These are phyloP conservation scores for Zalaria obscura DNA, from an alignment of 2,329 filamentous ascomycete genomes.

Conservation along the genomic window DNA sequence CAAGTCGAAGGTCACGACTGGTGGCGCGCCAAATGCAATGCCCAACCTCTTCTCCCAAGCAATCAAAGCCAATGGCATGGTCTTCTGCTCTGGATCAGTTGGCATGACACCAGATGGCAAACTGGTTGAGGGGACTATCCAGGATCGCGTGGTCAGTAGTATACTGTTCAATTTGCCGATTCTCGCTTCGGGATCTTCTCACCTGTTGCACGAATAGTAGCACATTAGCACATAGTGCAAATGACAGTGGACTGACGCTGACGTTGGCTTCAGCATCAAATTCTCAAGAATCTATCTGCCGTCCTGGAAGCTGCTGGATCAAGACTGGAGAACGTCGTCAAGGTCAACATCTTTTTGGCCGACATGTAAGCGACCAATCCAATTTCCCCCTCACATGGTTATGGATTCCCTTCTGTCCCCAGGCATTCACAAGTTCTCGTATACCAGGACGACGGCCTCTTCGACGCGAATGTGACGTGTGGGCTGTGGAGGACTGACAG, in stretches of 20 bases:
- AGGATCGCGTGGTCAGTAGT: conserved; percentile 35
- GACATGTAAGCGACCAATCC: conserved; percentile 38
- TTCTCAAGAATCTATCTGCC: conserved; percentile 43
- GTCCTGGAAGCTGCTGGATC: conserved; percentile 48
- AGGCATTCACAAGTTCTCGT: too few species aligned
- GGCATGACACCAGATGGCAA: conserved; percentile 42
- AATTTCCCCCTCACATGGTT: too few species aligned
- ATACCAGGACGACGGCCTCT: too few species aligned
- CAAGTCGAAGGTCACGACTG: conserved; percentile 5
- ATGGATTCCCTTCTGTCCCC: too few species aligned
- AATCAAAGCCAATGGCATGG: conserved; percentile 40
- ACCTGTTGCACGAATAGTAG: too few species aligned
- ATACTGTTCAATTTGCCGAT: too few species aligned
- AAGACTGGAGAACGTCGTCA: conserved; percentile 46
- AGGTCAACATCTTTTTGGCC: conserved; percentile 52
- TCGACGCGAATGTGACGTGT: too few species aligned
- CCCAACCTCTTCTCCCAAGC: conserved; percentile 18
- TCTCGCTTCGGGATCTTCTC: too few species aligned
- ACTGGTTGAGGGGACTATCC: conserved; percentile 42
- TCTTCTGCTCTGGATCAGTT: conserved; percentile 57
- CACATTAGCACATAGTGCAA: too few species aligned
- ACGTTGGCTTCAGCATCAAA: conserved; percentile 29
- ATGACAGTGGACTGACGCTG: too few species aligned
- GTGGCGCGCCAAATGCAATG: conserved; percentile 5
- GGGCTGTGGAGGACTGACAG: too few species aligned